Evolutionary conservation across 768 basidiomycete genomes (phyloP).

Genomic region (Paxillus ammoniavirescens): DNA sequence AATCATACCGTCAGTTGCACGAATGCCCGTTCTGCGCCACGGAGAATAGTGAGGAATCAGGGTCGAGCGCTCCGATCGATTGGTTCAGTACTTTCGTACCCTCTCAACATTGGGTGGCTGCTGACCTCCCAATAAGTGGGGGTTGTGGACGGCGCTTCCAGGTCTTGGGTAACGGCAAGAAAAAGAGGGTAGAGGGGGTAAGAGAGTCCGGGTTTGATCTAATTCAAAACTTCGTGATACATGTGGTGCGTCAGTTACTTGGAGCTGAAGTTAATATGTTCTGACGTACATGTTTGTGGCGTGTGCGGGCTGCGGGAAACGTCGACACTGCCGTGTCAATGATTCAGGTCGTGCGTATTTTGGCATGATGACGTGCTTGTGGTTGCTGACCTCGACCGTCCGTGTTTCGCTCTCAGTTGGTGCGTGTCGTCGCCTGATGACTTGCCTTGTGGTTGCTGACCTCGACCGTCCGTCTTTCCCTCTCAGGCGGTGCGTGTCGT

Average conservation of each 20-base stretch:
- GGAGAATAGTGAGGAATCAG: neutral
- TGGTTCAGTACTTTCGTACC: neutral
- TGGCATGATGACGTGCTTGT: too few relatives aligned
- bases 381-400: neutral
- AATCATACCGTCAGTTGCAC: neutral
- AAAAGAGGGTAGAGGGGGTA: neutral
- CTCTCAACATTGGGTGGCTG: neutral
- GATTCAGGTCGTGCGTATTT: too few relatives aligned
- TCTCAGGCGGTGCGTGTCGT: slow-evolving; percentile 7
- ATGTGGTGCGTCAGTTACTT: too few relatives aligned
- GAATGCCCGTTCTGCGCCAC: neutral
- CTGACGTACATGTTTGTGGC: too few relatives aligned
- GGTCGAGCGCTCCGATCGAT: neutral
- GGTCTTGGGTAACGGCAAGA: neutral
- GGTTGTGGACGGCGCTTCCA: neutral
- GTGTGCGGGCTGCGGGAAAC: too few relatives aligned
- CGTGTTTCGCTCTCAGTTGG: neutral
- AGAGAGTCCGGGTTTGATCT: neutral
- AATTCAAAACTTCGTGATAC: neutral
- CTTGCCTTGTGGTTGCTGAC: slow-evolving; percentile 12
- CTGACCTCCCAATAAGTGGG: neutral
- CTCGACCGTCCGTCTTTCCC: slow-evolving; percentile 20
- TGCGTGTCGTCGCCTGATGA: neutral
- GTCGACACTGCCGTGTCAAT: too few relatives aligned
- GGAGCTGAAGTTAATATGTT: too few relatives aligned